Evolutionary conservation across 73 alveolate genomes (phyloP).

Genomic region (Paramecium pentaurelia): DNA sequence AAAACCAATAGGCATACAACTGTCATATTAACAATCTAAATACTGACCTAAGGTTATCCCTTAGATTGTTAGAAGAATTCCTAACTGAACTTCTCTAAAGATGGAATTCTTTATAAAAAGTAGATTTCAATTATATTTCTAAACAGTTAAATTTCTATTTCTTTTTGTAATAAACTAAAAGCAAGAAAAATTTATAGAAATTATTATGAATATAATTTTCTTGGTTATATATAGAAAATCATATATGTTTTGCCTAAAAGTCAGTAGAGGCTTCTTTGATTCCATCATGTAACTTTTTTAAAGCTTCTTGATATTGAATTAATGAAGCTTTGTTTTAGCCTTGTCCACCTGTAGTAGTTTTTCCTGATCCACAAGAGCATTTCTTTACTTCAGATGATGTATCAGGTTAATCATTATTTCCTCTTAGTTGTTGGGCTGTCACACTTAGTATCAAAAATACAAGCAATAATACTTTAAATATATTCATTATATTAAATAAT

Average conservation of each 20-base stretch:
- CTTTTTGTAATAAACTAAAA: neutral
- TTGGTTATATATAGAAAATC: neutral
- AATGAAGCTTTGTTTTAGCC: neutral
- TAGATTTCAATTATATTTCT: neutral
- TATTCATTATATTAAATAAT: neutral
- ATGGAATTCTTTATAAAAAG: neutral
- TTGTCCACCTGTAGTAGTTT: neutral
- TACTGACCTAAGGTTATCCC: neutral
- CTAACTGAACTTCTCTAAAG: neutral
- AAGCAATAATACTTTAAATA: neutral
- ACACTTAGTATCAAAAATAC: neutral
- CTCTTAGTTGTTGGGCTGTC: conserved; percentile 1
- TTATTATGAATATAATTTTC: neutral
- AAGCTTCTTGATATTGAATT: neutral
- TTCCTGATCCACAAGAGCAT: conserved; percentile 17
- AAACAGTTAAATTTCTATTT: neutral
- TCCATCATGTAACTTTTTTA: neutral
- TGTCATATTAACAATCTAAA: neutral
- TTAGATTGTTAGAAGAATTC: neutral
- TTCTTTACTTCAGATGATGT: neutral
- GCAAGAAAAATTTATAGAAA: neutral
- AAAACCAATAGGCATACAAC: neutral
- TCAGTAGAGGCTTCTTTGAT: neutral
- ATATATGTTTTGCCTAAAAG: neutral
- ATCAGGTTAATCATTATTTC: neutral